Base-by-base conservation (phyloP, 441 rosid species). In the Manihot esculenta region DNA sequence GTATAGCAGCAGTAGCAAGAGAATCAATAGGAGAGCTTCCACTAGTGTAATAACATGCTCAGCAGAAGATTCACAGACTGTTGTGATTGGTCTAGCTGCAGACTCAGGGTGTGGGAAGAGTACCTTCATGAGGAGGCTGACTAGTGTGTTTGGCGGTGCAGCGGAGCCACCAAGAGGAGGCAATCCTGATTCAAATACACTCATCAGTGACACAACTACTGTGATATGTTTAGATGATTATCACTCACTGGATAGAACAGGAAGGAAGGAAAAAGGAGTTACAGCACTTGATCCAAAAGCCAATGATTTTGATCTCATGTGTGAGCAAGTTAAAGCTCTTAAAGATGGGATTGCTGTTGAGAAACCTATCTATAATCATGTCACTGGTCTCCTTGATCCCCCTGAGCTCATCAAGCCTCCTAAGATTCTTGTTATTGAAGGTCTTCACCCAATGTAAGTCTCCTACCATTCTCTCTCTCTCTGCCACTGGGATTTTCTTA, bases 81-180 rank as follows among this genome's bases (percentile, higher is more conserved):
- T 92, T 18, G 99, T 94, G 76, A 90, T 94, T 66, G 99, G 98
- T 13, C 82, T 94, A 4, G 99, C 99, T 0, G 99, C 99, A 0
- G 99, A 94, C 77, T 94, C 99, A 0, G 99, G 99, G 18, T 94
- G 99, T 49, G 99, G 99, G 33, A 94, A 94, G 81, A 90, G 97
- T 13, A 94, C 99, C 55, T 94, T 94, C 85, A 94, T 94, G 99
- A 81, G 99, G 78, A 82, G 99, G 73, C 78, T 94, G 5, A 94
- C 99, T 0, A 92, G 98, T 57, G 99, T 94, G 64, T 94, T 94
- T 27, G 98, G 98, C 10, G 99, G 99, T 0, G 96, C 96, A 1
- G 99, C 98, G 0, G 90, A 86, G 92, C 96, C 97, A 49, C 98
- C 99, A 0, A 92, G 70, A 76, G 99, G 92, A 10, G 99, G 99